These are phyloP conservation scores for Penicillium turbatum DNA, from an alignment of 495 filamentous ascomycete genomes.

Conservation along the genomic window DNA sequence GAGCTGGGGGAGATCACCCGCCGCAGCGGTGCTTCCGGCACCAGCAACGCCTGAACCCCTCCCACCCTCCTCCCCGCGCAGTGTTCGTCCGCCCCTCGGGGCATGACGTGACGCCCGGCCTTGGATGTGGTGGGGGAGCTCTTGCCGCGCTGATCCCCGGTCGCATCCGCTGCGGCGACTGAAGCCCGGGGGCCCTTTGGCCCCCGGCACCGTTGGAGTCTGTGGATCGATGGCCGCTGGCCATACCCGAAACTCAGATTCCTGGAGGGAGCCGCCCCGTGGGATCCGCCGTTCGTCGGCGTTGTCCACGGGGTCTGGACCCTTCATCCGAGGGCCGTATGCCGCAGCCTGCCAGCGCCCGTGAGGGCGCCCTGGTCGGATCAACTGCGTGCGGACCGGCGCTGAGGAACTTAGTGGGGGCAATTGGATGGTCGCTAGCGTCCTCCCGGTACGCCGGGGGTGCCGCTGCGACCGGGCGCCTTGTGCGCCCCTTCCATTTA, in stretches of 20 bases:
- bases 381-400: conserved; percentile 32
- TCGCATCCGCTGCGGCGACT: conserved; percentile 5
- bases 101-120: not conserved
- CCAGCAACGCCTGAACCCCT: not conserved
- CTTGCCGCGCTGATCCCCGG: not conserved
- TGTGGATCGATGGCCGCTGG: conserved; percentile 51
- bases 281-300: conserved; percentile 32
- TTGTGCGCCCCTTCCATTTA: conserved; percentile 12
- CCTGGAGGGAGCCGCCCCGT: conserved; percentile 35
- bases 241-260: conserved; percentile 38
- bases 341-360: conserved; percentile 20
- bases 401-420: conserved; percentile 46
- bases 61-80: not conserved
- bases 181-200: conserved; percentile 20
- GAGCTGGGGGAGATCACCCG: not conserved
- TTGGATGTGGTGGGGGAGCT: not conserved
- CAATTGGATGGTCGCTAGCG: conserved; percentile 39
- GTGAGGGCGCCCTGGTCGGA: not conserved
- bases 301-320: conserved; percentile 20
- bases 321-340: conserved; percentile 40
- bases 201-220: conserved; percentile 39
- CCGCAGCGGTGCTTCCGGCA: not conserved
- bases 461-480: conserved; percentile 14
- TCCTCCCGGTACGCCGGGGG: conserved; percentile 18
- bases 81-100: not conserved